Evolutionary conservation across 441 rosid genomes (phyloP), one percentile per base, ranked within the genome.

Genomic region (Eruca vesicaria): DNA sequence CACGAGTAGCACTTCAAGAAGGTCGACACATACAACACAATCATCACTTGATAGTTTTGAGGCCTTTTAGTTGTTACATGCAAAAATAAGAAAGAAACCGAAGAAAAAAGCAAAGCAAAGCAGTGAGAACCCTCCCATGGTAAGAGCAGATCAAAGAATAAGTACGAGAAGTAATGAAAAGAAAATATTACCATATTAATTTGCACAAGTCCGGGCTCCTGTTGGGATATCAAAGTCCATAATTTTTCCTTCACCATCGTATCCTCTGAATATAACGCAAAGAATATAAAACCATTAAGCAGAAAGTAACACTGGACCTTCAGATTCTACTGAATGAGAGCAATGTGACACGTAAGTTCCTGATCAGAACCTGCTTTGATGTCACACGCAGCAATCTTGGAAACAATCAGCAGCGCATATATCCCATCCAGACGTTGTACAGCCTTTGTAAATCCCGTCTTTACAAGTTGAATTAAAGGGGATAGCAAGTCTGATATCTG

Each of bases 361-460:
- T 38, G 12, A 18, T 55, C 56, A 69, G 35, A 68, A 96, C 99
- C 99, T 89, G 99, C 95, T 93, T 88, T 88, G 70, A 92, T 87
- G 80, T 96, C 98, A 72, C 77, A 80, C 20, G 97, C 93, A 66
- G 96, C 97, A 76, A 96, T 90, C 87, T 83, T 96, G 73, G 85
- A 93, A 68, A 84, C 89, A 36, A 90, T 76, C 76, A 85, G 86
- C 81, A 96, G 85, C 45, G 98, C 96, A 88, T 94, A 96, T 41
- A 94, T 69, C 62, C 98, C 99, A 84, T 96, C 99, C 81, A 96
- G 82, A 58, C 99, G 97, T 81, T 96, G 99, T 45, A 82, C 97
- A 15, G 90, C 85, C 85, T 94, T 96, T 33, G 97, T 89, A 76
- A 87, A 96, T 74, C 99, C 97, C 74, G 95, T 88, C 87, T 90